Evolutionary conservation across 768 basidiomycete genomes (phyloP).

Genomic region (Trametes punicea): DNA sequence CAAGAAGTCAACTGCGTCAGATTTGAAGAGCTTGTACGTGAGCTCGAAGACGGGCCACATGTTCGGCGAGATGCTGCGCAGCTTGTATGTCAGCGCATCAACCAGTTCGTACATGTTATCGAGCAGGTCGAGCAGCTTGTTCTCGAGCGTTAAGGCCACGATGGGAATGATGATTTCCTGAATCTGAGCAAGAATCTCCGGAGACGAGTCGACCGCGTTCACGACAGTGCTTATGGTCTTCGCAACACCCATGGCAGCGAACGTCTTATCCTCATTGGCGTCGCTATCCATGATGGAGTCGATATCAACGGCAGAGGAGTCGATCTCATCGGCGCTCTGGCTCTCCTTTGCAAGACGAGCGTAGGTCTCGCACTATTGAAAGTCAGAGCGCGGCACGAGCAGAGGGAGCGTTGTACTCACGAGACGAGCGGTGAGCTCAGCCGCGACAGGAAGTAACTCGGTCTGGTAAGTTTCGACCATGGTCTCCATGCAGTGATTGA

Average conservation of each 20-base stretch:
- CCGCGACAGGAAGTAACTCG: conserved; percentile 81
- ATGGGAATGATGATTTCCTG: conserved; percentile 81
- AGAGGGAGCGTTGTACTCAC: conserved; percentile 39
- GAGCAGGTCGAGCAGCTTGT: conserved; percentile 76
- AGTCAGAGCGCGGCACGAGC: background rate
- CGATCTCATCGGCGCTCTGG: conserved; percentile 47
- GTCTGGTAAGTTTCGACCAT: conserved; percentile 85
- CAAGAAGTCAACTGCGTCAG: conserved; percentile 80
- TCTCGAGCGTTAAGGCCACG: conserved; percentile 72
- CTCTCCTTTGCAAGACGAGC: conserved; percentile 72
- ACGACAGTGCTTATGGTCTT: conserved; percentile 85
- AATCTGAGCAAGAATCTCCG: conserved; percentile 73
- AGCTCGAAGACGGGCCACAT: conserved; percentile 89
- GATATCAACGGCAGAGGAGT: conserved; percentile 47
- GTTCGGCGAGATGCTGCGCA: conserved; percentile 66
- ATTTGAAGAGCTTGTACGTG: conserved; percentile 80
- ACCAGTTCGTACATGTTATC: conserved; percentile 86
- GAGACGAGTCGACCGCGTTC: conserved; percentile 65
- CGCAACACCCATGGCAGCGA: conserved; percentile 82
- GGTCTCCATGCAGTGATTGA: conserved; percentile 79
- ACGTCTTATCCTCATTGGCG: conserved; percentile 80
- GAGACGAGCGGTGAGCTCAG: conserved; percentile 72
- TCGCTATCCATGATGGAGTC: conserved; percentile 50
- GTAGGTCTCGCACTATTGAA: conserved; percentile 75
- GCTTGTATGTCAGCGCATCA: conserved; percentile 81